Evolutionary conservation across 192 early-diverging fungal species (phyloP).

Genomic region (Mycoemilia scoparia): DNA sequence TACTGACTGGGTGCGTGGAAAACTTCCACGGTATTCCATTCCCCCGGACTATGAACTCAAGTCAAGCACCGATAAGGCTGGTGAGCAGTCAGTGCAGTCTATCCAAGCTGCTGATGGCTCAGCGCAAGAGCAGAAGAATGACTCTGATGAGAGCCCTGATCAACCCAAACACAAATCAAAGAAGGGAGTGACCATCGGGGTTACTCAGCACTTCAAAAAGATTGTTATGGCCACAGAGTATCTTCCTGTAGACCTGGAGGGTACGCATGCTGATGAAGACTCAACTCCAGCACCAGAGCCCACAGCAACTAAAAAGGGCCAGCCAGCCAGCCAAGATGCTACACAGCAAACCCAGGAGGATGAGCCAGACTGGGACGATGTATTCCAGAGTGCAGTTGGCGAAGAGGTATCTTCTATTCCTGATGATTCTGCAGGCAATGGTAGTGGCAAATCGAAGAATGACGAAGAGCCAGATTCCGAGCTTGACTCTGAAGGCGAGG

Average conservation of each 20-base stretch:
- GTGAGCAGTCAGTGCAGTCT: constrained; percentile 1
- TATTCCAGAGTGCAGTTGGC: constrained; percentile 65
- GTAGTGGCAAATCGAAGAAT: constrained; percentile 26
- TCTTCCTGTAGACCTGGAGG: constrained; percentile 62
- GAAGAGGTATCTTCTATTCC: constrained; percentile 30
- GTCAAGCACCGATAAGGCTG: constrained; percentile 4
- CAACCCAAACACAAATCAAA: constrained; percentile 2
- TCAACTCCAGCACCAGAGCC: too few species aligned
- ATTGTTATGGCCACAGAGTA: constrained; percentile 76
- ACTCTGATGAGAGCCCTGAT: constrained; percentile 11
- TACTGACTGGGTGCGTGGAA: constrained; percentile 96
- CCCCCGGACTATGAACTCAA: constrained; percentile 36
- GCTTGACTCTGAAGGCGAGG: constrained; percentile 14
- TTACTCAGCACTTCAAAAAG: constrained; percentile 82
- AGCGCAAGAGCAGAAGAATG: constrained; percentile 11
- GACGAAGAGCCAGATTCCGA: constrained; percentile 10
- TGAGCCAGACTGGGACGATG: constrained; percentile 70
- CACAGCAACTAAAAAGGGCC: constrained; percentile 29
- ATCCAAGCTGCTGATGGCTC: too few species aligned
- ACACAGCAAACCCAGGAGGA: constrained; percentile 14
- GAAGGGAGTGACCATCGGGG: constrained; percentile 25
- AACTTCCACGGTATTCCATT: constrained; percentile 82
- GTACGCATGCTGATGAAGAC: constrained; percentile 36
- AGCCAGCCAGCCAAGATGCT: constrained; percentile 8
- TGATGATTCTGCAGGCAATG: constrained; percentile 26